These are phyloP conservation scores for Vigna nakashimae DNA, from an alignment of 306 rosid species.

Conservation along the genomic window DNA sequence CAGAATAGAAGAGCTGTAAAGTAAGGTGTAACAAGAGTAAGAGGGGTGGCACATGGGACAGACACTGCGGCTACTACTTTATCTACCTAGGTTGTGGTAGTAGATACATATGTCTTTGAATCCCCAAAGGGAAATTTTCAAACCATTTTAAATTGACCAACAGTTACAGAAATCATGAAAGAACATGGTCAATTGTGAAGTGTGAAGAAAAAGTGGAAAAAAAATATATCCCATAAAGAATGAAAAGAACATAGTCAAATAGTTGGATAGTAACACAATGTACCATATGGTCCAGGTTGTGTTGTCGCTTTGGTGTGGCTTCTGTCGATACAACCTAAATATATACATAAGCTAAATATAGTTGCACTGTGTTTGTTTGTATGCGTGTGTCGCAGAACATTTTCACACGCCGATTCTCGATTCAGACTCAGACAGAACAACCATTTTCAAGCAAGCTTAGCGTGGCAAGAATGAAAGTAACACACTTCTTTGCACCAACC, in stretches of 20 bases:
- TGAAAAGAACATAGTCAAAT: background rate
- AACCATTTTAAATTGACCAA: background rate
- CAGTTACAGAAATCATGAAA: background rate
- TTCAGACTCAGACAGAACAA: background rate
- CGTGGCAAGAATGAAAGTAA: background rate
- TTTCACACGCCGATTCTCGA: background rate
- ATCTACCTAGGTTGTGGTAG: background rate
- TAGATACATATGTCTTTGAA: background rate
- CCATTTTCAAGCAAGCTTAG: conserved; percentile 6
- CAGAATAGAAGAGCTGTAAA: background rate
- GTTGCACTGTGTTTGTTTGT: conserved; percentile 32
- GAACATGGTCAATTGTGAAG: background rate
- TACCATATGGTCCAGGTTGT: conserved; percentile 20
- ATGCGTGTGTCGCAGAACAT: conserved; percentile 19
- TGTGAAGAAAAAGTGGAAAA: background rate
- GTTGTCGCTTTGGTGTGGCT: background rate
- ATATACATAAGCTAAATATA: background rate
- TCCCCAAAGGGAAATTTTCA: background rate
- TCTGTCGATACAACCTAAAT: background rate
- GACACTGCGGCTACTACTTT: background rate
- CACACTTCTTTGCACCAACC: background rate
- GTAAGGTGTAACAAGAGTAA: background rate
- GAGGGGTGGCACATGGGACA: background rate
- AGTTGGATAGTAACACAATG: background rate
- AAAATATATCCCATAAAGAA: background rate